Evolutionary conservation across 306 rosid genomes (phyloP).

Genomic region (Inga leiocalycina): DNA sequence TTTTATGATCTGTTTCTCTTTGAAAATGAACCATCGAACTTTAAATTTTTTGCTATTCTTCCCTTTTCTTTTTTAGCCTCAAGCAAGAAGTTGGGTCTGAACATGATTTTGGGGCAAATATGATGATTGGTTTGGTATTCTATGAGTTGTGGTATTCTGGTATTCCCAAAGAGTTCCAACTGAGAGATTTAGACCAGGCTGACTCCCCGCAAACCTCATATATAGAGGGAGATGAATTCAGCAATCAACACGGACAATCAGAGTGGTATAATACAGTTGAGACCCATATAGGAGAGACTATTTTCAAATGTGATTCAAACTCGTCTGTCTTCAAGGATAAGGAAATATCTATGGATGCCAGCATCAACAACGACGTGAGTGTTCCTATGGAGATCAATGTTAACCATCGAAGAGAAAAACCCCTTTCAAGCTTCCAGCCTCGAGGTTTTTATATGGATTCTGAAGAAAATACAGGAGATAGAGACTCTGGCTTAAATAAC

Average conservation of each 20-base stretch:
- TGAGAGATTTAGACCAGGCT: constrained; percentile 54
- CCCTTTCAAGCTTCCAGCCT: constrained; percentile 41
- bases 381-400: constrained; percentile 42
- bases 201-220: constrained; percentile 41
- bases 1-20: constrained; percentile 24
- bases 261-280: constrained; percentile 46
- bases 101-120: constrained; percentile 53
- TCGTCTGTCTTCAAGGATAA: constrained; percentile 63
- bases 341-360: constrained; percentile 31
- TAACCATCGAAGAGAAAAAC: constrained; percentile 37
- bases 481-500: constrained; percentile 29
- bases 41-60: not conserved
- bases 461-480: constrained; percentile 49
- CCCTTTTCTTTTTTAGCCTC: constrained; percentile 46
- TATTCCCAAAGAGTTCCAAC: constrained; percentile 61
- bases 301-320: constrained; percentile 46
- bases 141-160: constrained; percentile 71
- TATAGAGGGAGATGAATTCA: constrained; percentile 34
- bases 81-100: constrained; percentile 51
- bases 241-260: constrained; percentile 38
- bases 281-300: constrained; percentile 48
- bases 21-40: constrained; percentile 6
- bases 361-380: constrained; percentile 23
- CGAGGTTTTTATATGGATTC: constrained; percentile 53
- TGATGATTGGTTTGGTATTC: constrained; percentile 68